Percentiles rank a stretch among this genome's conserved stretches.
Evolutionary conservation across 441 rosid species (phyloP).

Genomic region (Jatropha multifida): DNA sequence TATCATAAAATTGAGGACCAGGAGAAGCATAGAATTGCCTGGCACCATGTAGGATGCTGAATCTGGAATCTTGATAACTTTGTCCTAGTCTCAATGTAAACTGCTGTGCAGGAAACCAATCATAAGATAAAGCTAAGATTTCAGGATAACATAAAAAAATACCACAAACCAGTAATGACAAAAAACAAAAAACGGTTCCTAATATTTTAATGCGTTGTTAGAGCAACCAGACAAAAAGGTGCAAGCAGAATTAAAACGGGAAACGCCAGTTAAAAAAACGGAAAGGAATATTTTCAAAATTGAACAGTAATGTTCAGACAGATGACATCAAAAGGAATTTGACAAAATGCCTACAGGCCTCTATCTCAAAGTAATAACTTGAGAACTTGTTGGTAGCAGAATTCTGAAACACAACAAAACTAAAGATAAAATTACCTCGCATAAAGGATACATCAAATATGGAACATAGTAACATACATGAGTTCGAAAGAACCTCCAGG

Average conservation of each 20-base stretch:
- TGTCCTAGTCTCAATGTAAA: neutral
- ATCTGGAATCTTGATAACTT: neutral
- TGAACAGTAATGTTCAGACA: neutral
- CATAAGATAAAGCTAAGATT: neutral
- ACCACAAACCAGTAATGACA: neutral
- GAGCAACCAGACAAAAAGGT: neutral
- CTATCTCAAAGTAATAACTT: neutral
- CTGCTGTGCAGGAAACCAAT: neutral
- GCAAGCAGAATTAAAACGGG: too few relatives aligned
- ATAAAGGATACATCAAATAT: neutral
- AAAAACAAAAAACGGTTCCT: too few relatives aligned
- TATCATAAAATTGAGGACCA: neutral
- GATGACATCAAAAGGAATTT: neutral
- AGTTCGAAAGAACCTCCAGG: neutral
- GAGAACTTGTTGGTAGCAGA: neutral
- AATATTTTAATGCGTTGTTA: neutral
- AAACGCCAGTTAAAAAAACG: too few relatives aligned
- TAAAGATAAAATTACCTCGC: constrained; percentile 20
- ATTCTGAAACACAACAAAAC: constrained; percentile 10
- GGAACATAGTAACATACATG: neutral
- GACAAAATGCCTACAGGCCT: neutral
- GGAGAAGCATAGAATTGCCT: neutral
- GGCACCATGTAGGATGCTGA: neutral
- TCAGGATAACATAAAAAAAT: neutral
- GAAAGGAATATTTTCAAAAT: too few relatives aligned